A percentile compares a stretch with the other conserved stretches of the same genome.
Evolutionary conservation across 176 grass and related monocot species (phyloP).

Genomic region (Thinopyrum elongatum): DNA sequence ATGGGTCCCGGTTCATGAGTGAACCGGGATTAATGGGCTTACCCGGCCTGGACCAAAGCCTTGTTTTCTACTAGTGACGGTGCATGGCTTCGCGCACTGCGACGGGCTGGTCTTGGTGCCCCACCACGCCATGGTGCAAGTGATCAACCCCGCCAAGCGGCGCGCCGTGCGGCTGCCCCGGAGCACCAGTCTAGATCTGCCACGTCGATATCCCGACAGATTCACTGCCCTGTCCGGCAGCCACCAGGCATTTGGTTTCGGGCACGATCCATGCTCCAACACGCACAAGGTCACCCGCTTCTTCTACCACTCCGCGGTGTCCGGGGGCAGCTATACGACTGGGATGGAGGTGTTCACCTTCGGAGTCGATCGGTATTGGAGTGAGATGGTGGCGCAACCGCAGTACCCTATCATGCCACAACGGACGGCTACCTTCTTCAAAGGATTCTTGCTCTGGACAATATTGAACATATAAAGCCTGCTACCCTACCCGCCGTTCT

Average conservation of each 20-base stretch:
- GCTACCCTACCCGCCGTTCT: no score
- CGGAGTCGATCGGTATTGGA: not conserved
- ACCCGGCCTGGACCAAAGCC: no score
- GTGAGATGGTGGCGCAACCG: not conserved
- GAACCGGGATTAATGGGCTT: no score
- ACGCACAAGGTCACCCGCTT: not conserved
- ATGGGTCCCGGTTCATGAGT: no score
- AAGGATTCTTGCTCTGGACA: not conserved
- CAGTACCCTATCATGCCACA: not conserved
- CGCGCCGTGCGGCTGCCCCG: not conserved
- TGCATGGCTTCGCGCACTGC: not conserved
- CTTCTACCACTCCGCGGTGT: not conserved
- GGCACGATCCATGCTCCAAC: not conserved
- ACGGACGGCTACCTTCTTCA: not conserved
- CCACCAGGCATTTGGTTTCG: not conserved
- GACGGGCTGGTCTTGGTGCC: slow-evolving; percentile 9
- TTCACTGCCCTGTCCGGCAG: no score
- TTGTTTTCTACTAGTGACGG: no score
- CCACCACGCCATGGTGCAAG: not conserved
- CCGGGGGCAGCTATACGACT: no score
- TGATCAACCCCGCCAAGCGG: not conserved
- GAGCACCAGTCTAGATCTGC: not conserved
- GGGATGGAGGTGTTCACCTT: slow-evolving; percentile 14
- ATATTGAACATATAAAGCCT: no score
- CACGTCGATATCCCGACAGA: no score